Conservation (phyloP, 2,329 filamentous ascomycete genomes). For the Colletotrichum sp. region DNA sequence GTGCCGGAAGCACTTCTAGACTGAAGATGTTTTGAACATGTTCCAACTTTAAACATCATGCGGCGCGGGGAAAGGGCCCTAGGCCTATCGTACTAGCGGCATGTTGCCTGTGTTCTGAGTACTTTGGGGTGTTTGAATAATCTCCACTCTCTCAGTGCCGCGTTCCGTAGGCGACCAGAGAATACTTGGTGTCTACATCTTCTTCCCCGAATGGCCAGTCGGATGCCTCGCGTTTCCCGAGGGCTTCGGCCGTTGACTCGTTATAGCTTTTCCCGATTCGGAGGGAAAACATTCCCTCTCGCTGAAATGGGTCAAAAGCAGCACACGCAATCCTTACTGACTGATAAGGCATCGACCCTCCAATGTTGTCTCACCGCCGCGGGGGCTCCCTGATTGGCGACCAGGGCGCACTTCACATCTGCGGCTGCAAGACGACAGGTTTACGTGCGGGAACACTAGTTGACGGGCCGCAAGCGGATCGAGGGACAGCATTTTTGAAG, state of each 20-base stretch:
- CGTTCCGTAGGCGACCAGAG: background rate
- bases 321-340: background rate
- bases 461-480: background rate
- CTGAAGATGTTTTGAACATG: background rate
- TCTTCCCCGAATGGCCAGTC: background rate
- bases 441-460: background rate
- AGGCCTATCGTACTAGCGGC: background rate
- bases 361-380: background rate
- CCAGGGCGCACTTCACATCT: background rate
- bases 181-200: background rate
- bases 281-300: background rate
- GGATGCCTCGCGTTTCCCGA: background rate
- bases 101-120: background rate
- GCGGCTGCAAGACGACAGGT: background rate
- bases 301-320: background rate
- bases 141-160: background rate
- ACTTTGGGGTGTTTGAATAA: background rate
- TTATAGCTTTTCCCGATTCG: background rate
- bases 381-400: background rate
- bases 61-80: background rate
- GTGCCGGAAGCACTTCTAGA: background rate
- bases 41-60: background rate
- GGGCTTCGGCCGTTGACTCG: background rate
- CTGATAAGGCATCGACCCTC: background rate
- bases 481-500: background rate